Percentiles rank a stretch among this genome's conserved stretches.
phyloP scores from a whole-genome alignment of 2,329 filamentous ascomycete species.

The Xylariaceae sp. region DNA sequence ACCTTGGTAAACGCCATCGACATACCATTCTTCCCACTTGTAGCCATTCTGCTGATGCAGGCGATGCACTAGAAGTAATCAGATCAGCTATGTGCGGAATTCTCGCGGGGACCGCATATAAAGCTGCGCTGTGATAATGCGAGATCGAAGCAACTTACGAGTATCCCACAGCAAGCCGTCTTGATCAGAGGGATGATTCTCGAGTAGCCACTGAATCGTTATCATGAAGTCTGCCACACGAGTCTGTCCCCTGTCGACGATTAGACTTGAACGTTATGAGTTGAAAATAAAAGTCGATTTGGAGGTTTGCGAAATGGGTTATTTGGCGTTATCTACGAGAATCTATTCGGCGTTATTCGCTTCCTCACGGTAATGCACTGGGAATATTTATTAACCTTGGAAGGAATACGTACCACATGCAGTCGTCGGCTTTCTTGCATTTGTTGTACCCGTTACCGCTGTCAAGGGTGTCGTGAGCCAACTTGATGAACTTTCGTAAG shows the following conservation, averaged over 20 bases:
- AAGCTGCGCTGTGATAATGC: background rate
- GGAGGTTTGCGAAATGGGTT: too few relatives aligned
- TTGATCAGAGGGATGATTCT: constrained; percentile 22
- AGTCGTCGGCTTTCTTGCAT: constrained; percentile 14
- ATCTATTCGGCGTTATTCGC: too few relatives aligned
- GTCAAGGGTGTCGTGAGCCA: constrained; percentile 20
- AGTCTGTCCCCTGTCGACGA: constrained; percentile 7
- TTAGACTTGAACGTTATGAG: too few relatives aligned
- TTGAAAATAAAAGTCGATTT: too few relatives aligned
- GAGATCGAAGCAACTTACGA: constrained; percentile 21
- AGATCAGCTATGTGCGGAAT: background rate
- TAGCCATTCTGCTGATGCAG: constrained; percentile 24
- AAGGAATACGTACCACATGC: constrained; percentile 8
- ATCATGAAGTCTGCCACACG: constrained; percentile 22
- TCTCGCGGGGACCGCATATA: background rate
- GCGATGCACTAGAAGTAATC: background rate
- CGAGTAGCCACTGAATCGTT: constrained; percentile 29
- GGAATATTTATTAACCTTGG: too few relatives aligned
- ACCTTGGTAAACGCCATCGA: constrained; percentile 32
- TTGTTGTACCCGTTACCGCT: constrained; percentile 15
- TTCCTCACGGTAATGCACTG: too few relatives aligned
- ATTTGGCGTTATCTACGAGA: too few relatives aligned
- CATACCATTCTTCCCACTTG: constrained; percentile 40
- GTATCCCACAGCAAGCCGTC: constrained; percentile 27
- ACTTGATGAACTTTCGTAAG: constrained; percentile 16